Evolutionary conservation across 805 yeast species (phyloP).

Genomic region (Sugiyamaella americana): DNA sequence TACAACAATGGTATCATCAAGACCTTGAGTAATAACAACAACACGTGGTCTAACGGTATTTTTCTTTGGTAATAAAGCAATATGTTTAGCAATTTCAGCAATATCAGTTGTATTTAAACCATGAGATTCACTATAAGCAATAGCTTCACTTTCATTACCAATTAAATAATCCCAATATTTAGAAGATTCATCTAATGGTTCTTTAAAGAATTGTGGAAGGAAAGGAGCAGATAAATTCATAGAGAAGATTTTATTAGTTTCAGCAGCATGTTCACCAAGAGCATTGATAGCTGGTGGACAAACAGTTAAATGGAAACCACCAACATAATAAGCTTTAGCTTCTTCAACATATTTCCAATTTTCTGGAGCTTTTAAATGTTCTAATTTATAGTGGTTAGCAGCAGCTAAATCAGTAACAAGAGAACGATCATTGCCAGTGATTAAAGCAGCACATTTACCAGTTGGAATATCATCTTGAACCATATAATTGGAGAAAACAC

Average conservation of each 20-base stretch:
- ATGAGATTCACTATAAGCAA: constrained; percentile 85
- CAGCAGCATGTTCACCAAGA: constrained; percentile 90
- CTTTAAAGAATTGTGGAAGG: constrained; percentile 93
- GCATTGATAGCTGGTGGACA: constrained; percentile 89
- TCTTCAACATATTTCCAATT: constrained; percentile 82
- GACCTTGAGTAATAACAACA: constrained; percentile 92
- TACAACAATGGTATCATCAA: constrained; percentile 82
- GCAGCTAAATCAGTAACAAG: constrained; percentile 95
- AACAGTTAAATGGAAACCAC: constrained; percentile 99
- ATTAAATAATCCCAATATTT: constrained; percentile 88
- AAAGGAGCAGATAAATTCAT: constrained; percentile 95
- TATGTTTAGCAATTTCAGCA: constrained; percentile 69
- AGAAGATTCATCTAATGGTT: constrained; percentile 67
- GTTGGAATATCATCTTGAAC: constrained; percentile 69
- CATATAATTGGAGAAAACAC: constrained; percentile 81
- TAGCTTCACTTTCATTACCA: constrained; percentile 97
- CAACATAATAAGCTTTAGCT: constrained; percentile 83
- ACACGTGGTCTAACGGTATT: constrained; percentile 67
- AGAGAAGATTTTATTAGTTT: constrained; percentile 65
- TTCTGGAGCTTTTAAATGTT: constrained; percentile 80
- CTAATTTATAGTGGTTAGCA: constrained; percentile 91
- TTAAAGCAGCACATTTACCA: constrained; percentile 97
- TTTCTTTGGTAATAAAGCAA: constrained; percentile 73
- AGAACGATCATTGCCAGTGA: constrained; percentile 83
- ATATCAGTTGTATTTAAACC: constrained; percentile 57